A percentile compares a stretch with the other conserved stretches of the same genome.
phyloP scores from a whole-genome alignment of 2,329 filamentous ascomycete genomes.

The Xylaria sp. region DNA sequence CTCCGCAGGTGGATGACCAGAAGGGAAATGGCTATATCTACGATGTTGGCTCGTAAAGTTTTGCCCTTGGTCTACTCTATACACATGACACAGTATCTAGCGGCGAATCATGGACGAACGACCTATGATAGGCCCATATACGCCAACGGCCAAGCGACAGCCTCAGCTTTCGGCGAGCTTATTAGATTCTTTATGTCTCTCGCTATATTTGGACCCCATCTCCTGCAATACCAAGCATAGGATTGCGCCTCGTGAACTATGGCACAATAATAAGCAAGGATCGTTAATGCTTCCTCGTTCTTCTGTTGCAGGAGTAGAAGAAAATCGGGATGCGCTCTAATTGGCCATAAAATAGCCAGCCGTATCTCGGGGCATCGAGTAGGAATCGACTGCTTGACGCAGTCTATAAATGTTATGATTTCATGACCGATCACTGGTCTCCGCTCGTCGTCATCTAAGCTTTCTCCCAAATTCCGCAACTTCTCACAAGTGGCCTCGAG shows the following conservation, averaged over 20 bases:
- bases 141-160: not conserved
- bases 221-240: constrained; percentile 2
- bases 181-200: not conserved
- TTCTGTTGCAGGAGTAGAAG: not conserved
- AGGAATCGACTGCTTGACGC: not conserved
- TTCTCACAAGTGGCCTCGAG: constrained; percentile 9
- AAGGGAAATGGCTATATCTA: no score
- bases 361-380: constrained; percentile 4
- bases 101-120: not conserved
- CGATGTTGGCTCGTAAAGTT: no score
- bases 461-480: constrained; percentile 1
- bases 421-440: not conserved
- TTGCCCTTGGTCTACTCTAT: no score
- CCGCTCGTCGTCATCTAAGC: not conserved
- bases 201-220: constrained; percentile 2
- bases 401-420: constrained; percentile 10
- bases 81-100: no score
- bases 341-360: constrained; percentile 1
- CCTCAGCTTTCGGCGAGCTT: not conserved
- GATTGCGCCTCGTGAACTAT: constrained; percentile 2
- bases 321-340: not conserved
- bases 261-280: constrained; percentile 9
- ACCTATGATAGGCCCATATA: constrained; percentile 4
- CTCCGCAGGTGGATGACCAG: not conserved
- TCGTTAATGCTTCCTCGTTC: not conserved